Base-by-base conservation (phyloP, 2,329 filamentous ascomycete genomes). In the Curvularia sp. region DNA sequence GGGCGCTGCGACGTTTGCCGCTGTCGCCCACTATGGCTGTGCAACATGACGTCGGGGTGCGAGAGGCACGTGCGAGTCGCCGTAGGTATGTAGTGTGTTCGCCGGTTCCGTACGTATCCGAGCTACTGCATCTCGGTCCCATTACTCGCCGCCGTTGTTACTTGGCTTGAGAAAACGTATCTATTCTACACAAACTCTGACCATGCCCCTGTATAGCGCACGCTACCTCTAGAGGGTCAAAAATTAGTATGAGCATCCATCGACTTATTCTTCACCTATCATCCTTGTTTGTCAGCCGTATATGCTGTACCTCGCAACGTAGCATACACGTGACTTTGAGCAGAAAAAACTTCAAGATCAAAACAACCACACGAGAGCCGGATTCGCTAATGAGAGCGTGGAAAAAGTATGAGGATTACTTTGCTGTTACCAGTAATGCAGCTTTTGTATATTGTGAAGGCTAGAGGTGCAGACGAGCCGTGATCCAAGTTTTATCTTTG, bases 41-140 rank as follows among this genome's bases (percentile, higher is more conserved):
- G 27, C 32, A 45, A 41, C 21, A 36, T 53, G 50, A 46, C 41
- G 41, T 52, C 8, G 39, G n/a, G n/a, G 39, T 27, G 41, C 41
- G 13, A 5, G 23, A 18, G 15, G 23, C 13, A n/a, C 13, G 30
- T 36, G 30, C 30, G 13, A 19, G 10, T 28, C 19, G 19, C 12
- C 18, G 4, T n/a, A n/a, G n/a, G n/a, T n/a, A n/a, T n/a, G n/a
- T 25, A 25, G 41, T 27, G 30, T 21, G 30, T 30, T 15, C 28
- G 9, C 27, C 28, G 13, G 28, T 47, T 34, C 45, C 28, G 45
- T 7, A n/a, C 23, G 28, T 9, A 48, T 48, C 45, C 45, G 42
- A 45, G 18, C 9, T 38, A 18, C 34, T 15, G 23, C n/a, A n/a
- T n/a, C 13, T 23, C 23, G 41, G 41, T 2, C 12, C 39, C 39